A percentile compares a stretch with the other conserved stretches of the same genome.
Conservation (phyloP, 257 asterid genomes). For the Nicotiana sylvestris region DNA sequence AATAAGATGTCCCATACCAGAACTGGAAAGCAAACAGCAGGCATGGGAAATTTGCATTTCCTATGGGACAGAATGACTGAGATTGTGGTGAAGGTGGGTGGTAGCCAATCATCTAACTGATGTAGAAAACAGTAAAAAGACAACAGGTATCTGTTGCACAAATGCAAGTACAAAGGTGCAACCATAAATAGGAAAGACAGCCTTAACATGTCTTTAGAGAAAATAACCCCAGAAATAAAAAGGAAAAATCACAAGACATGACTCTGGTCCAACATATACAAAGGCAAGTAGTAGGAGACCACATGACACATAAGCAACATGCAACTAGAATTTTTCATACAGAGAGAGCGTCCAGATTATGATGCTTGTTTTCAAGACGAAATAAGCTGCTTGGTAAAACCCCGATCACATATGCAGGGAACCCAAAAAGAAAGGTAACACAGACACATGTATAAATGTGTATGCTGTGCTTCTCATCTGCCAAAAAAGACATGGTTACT, state of each 20-base stretch:
- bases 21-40: background rate
- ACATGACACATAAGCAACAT: background rate
- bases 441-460: background rate
- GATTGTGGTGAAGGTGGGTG: background rate
- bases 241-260: background rate
- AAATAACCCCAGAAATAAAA: background rate
- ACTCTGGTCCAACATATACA: background rate
- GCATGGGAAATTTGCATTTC: background rate
- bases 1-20: background rate
- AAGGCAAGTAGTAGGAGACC: background rate
- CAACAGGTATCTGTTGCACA: background rate
- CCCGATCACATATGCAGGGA: background rate
- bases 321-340: background rate
- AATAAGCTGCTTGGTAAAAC: background rate
- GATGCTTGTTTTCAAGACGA: background rate
- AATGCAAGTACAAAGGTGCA: slow-evolving; percentile 1
- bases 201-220: background rate
- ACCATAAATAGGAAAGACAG: background rate
- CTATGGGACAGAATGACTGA: background rate
- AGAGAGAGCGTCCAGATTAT: background rate
- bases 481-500: background rate
- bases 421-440: background rate
- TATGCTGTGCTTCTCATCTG: background rate
- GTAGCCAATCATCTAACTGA: background rate
- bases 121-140: background rate